A percentile compares a stretch with the other conserved stretches of the same genome.
Evolutionary conservation across 768 basidiomycete genomes (phyloP).

Genomic region (Mycena galericulata): DNA sequence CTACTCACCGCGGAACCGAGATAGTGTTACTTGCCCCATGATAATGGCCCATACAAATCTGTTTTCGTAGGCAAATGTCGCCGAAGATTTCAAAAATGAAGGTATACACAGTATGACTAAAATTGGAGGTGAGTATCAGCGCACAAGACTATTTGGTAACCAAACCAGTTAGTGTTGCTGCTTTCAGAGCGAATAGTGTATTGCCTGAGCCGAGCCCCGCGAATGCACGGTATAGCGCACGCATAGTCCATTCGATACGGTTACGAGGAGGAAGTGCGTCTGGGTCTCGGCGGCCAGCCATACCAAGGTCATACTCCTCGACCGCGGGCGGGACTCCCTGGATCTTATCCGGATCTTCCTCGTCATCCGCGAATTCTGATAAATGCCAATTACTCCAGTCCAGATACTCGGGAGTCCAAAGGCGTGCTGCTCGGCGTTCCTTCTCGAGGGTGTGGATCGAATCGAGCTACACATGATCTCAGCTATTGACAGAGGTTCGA

Average conservation of each 20-base stretch:
- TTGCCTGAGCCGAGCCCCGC: slow-evolving; percentile 67
- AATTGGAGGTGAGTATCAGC: background rate
- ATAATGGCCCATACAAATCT: slow-evolving; percentile 82
- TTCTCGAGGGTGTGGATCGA: slow-evolving; percentile 69
- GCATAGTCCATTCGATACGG: slow-evolving; percentile 63
- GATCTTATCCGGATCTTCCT: slow-evolving; percentile 80
- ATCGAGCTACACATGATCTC: slow-evolving; percentile 58
- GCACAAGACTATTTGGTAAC: background rate
- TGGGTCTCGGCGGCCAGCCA: slow-evolving; percentile 72
- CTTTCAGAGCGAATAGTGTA: slow-evolving; percentile 77
- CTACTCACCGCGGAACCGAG: slow-evolving; percentile 64
- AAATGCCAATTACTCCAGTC: slow-evolving; percentile 45
- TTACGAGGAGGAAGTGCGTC: slow-evolving; percentile 81
- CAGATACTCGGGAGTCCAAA: slow-evolving; percentile 69
- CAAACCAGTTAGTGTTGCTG: slow-evolving; percentile 70
- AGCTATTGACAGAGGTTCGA: background rate
- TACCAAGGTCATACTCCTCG: slow-evolving; percentile 62
- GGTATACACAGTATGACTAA: slow-evolving; percentile 71
- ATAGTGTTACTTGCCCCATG: slow-evolving; percentile 80
- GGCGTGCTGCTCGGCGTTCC: slow-evolving; percentile 48
- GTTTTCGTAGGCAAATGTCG: slow-evolving; percentile 72
- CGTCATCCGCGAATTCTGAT: slow-evolving; percentile 60
- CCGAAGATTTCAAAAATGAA: slow-evolving; percentile 64
- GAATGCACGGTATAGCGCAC: slow-evolving; percentile 54
- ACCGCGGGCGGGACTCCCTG: slow-evolving; percentile 63